Evolutionary conservation across 2,329 filamentous ascomycete species (phyloP), one percentile per base, ranked within the genome.

Genomic region (Coleophoma crateriformis): DNA sequence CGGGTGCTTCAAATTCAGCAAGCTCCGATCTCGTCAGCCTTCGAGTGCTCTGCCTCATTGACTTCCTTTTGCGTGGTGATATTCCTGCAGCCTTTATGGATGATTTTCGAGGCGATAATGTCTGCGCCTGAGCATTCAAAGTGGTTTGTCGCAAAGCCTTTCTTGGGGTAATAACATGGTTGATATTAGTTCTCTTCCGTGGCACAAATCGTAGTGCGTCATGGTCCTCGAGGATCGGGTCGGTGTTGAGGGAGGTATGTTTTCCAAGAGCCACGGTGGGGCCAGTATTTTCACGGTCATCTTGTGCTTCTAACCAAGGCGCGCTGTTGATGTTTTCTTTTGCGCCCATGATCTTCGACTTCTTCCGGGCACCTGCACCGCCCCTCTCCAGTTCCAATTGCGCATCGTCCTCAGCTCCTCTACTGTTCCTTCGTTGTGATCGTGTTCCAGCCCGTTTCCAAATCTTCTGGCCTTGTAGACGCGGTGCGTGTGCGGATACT

Each of bases 301-400:
- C 50, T 15, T 46, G 13, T 15, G 37, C 43, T 49, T 48, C 47
- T 34, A 54, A 61, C 61, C 68, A 72, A 17, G 45, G 50, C 34
- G 61, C 63, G 32, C 63, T 59, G 5, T 58, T 59, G 50, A 64
- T 70, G 34, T 58, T 59, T 11, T 67, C 63, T 51, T 69, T 62
- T 40, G 65, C 54, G 14, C 50, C 51, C 7, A 51, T 45, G 12
- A 53, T 57, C n/a, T 66, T 63, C 17, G 49, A 43, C 49, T 61
- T 65, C 54, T 74, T 74, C 33, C 71, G 62, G 19, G 62, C 38
- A 0, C 62, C 65, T 2, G 48, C 44, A 2, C 68, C 66, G 19
- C 65, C 63, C 20, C 56, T 61, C 14, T 64, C 59, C 5, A 73
- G 58, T 52, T 73, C 71, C 12, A 38, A 38, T 44, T 61, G 54